These are phyloP conservation scores for Hypoxylon rubiginosum DNA, from an alignment of 2,329 filamentous ascomycete species.

Conservation along the genomic window DNA sequence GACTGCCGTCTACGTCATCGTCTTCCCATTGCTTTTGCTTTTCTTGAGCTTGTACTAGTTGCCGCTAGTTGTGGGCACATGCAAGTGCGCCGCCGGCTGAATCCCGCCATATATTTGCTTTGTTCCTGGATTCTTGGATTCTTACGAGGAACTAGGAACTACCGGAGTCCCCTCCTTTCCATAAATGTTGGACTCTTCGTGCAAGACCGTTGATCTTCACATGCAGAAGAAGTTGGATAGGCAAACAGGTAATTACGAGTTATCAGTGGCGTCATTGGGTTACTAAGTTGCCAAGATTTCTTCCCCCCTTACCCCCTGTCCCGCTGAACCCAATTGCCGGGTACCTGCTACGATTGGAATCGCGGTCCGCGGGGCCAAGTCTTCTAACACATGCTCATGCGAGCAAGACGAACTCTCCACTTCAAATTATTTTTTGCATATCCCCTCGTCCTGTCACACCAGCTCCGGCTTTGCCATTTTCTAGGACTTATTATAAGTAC, in stretches of 20 bases:
- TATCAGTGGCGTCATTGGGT: not conserved
- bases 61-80: not conserved
- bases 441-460: not conserved
- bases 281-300: not conserved
- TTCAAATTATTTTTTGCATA: not conserved
- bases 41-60: not conserved
- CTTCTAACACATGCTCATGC: not conserved
- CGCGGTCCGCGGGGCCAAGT: not conserved
- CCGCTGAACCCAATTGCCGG: not conserved
- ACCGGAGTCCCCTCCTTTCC: too few relatives aligned
- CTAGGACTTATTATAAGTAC: not conserved
- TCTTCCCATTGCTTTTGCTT: not conserved
- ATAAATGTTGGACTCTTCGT: too few relatives aligned
- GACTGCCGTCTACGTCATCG: constrained; percentile 21
- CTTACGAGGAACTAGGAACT: not conserved
- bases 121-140: not conserved
- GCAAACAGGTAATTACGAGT: not conserved
- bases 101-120: not conserved
- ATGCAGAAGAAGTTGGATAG: too few relatives aligned
- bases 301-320: not conserved
- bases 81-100: not conserved
- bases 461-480: not conserved
- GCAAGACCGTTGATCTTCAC: too few relatives aligned
- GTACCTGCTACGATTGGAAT: not conserved
- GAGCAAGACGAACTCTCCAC: not conserved